Percentiles rank a stretch among this genome's conserved stretches.
Evolutionary conservation across 768 basidiomycete genomes (phyloP).

Genomic region (Mycena belliarum): DNA sequence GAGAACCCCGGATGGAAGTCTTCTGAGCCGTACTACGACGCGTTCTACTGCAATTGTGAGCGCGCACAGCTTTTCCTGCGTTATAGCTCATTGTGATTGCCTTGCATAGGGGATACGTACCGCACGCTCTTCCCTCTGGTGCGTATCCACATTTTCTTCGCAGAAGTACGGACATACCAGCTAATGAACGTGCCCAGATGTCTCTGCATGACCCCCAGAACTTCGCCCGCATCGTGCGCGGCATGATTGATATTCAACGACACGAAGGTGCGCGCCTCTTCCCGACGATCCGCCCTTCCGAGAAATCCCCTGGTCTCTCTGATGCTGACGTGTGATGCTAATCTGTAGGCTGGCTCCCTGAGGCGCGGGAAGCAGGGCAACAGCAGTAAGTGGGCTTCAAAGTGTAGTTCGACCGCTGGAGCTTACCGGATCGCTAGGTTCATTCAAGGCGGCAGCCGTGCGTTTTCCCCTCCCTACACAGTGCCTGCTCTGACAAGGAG

Average conservation of each 20-base stretch:
- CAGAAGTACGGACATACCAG: too few relatives aligned
- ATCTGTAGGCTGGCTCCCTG: conserved; percentile 71
- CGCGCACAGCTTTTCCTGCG: not conserved
- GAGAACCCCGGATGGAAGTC: conserved; percentile 69
- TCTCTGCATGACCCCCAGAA: conserved; percentile 62
- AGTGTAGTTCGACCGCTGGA: too few relatives aligned
- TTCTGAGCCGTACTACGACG: conserved; percentile 65
- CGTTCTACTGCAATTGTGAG: conserved; percentile 68
- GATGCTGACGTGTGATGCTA: too few relatives aligned
- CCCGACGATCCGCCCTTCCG: too few relatives aligned
- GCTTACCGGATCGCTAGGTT: conserved; percentile 9
- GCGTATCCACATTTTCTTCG: not conserved
- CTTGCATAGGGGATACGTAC: conserved; percentile 53
- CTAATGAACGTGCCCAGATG: too few relatives aligned
- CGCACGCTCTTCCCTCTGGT: conserved; percentile 57
- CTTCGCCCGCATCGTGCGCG: conserved; percentile 60
- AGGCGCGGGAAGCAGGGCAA: conserved; percentile 50
- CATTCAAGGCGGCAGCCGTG: conserved; percentile 61
- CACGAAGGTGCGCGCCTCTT: conserved; percentile 70
- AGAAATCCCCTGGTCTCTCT: not conserved
- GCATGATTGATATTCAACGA: conserved; percentile 67
- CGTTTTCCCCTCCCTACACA: conserved; percentile 25
- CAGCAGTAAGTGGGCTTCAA: conserved; percentile 53
- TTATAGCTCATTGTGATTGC: not conserved
- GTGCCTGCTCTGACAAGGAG: not conserved